Evolutionary conservation across 306 rosid genomes (phyloP).

Genomic region (Mucuna pruriens): DNA sequence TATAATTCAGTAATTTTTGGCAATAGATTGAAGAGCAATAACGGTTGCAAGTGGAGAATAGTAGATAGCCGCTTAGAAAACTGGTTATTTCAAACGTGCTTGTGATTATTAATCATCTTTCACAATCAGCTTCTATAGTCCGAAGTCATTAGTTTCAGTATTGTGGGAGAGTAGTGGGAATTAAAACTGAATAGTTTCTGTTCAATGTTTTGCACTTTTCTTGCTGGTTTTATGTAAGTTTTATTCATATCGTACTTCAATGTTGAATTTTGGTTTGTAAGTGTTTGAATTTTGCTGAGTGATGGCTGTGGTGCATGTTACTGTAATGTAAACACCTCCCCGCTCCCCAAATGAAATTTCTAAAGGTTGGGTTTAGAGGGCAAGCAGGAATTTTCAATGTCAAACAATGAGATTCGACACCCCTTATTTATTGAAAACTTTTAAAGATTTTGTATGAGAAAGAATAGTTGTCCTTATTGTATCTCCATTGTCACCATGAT

Average conservation of each 20-base stretch:
- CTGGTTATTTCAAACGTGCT: constrained; percentile 8
- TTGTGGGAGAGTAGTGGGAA: not conserved
- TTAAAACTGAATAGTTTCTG: not conserved
- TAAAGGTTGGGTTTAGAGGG: not conserved
- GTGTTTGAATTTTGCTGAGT: not conserved
- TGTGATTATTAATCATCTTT: not conserved
- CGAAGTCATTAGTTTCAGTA: constrained; percentile 4
- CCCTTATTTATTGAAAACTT: not conserved
- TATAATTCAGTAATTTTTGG: not conserved
- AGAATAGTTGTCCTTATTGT: constrained; percentile 1
- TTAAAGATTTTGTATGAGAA: constrained; percentile 4
- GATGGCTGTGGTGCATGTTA: not conserved
- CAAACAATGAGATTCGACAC: not conserved
- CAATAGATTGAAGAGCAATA: not conserved
- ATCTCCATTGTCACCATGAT: constrained; percentile 42
- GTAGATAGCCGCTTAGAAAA: not conserved
- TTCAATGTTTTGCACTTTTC: not conserved
- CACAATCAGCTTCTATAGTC: not conserved
- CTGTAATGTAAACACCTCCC: not conserved
- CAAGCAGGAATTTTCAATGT: not conserved
- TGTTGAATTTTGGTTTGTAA: not conserved
- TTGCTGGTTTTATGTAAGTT: not conserved
- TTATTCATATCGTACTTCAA: not conserved
- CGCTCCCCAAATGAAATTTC: not conserved
- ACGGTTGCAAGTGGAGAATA: not conserved